Percentiles rank a stretch among this genome's conserved stretches.
phyloP scores from a whole-genome alignment of 1,284 basidiomycete genomes.

The Anthracocystis setariae region DNA sequence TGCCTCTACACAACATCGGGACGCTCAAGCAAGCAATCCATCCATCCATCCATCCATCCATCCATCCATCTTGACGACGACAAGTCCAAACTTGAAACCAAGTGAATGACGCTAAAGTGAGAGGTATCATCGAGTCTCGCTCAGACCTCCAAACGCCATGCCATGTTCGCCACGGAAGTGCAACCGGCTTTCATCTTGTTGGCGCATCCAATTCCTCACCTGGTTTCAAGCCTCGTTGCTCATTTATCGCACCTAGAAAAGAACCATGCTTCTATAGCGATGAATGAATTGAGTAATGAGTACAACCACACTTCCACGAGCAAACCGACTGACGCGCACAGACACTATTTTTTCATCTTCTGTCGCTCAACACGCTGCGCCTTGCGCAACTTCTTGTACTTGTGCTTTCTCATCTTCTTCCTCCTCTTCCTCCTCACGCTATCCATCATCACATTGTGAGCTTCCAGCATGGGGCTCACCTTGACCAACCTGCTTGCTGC shows the following conservation, averaged over 20 bases:
- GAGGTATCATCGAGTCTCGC: too few species aligned
- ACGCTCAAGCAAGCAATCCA: too few species aligned
- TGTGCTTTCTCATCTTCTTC: constrained; percentile 68
- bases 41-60: too few species aligned
- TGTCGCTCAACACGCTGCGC: constrained; percentile 63
- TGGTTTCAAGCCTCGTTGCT: too few species aligned
- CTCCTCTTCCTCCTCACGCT: constrained; percentile 65
- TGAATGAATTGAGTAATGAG: not conserved
- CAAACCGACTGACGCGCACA: not conserved
- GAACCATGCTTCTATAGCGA: constrained; percentile 1
- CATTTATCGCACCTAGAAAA: not conserved
- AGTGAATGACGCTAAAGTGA: too few species aligned
- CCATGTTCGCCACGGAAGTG: not conserved
- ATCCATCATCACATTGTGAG: constrained; percentile 59
- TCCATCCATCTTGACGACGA: too few species aligned
- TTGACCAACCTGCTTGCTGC: constrained; percentile 10
- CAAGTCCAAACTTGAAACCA: too few species aligned
- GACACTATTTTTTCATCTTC: constrained; percentile 56
- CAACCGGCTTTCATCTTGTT: too few species aligned
- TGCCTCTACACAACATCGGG: too few species aligned
- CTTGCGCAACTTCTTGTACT: constrained; percentile 67
- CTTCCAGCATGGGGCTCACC: constrained; percentile 37
- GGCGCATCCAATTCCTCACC: too few species aligned
- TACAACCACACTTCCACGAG: not conserved
- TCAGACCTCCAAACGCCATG: too few species aligned